Evolutionary conservation across 1,284 basidiomycete genomes (phyloP).

Genomic region (Naganishia albida): DNA sequence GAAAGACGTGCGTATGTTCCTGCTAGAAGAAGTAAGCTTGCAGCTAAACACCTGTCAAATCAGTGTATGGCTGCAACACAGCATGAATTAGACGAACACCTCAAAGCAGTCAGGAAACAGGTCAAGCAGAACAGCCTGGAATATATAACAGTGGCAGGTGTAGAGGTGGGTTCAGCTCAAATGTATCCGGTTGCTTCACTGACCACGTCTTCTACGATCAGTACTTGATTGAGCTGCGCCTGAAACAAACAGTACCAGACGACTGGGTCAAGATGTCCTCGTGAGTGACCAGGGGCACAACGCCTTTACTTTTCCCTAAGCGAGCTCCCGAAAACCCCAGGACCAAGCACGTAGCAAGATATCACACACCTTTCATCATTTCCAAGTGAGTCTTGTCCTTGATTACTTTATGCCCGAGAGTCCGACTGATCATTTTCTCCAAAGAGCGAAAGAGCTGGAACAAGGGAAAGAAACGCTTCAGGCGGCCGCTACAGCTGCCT

Average conservation of each 20-base stretch:
- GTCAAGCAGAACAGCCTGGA: conserved; percentile 73
- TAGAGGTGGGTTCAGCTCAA: conserved; percentile 61
- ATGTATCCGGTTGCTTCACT: not conserved
- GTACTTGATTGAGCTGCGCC: conserved; percentile 76
- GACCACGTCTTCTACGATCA: conserved; percentile 25
- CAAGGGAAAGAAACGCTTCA: conserved; percentile 75
- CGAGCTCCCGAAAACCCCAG: conserved; percentile 52
- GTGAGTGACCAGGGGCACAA: conserved; percentile 52
- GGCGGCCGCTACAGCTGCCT: conserved; percentile 66
- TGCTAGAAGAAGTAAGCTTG: too few relatives aligned
- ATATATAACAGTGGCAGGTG: conserved; percentile 69
- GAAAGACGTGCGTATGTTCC: conserved; percentile 51
- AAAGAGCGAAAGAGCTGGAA: conserved; percentile 66
- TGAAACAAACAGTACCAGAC: conserved; percentile 68
- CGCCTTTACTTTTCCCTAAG: conserved; percentile 30
- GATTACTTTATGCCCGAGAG: not conserved
- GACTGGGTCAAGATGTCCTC: conserved; percentile 77
- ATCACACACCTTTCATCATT: conserved; percentile 73
- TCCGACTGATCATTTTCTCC: not conserved
- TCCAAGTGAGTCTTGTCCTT: conserved; percentile 53
- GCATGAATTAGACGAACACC: conserved; percentile 71
- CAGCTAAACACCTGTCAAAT: too few relatives aligned
- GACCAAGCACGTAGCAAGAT: conserved; percentile 76
- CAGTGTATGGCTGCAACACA: conserved; percentile 57
- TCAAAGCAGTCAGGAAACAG: conserved; percentile 70